Evolutionary conservation across 768 basidiomycete genomes (phyloP).

Genomic region (Candolleomyces aberdarensis): DNA sequence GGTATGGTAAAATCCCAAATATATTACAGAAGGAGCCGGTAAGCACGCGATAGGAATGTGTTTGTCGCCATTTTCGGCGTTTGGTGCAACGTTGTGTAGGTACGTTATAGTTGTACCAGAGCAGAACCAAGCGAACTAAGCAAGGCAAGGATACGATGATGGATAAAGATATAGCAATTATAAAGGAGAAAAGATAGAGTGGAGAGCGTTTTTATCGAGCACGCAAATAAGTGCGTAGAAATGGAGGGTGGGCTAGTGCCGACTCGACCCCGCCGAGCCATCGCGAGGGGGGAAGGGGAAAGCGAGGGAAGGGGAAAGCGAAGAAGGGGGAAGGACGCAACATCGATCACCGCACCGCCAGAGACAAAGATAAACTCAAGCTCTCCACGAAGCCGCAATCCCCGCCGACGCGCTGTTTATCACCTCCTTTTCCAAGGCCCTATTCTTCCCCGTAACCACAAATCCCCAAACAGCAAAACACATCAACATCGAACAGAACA

Average conservation of each 20-base stretch:
- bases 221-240: not conserved
- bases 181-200: not conserved
- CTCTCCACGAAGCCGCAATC: not conserved
- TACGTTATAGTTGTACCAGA: too few relatives aligned
- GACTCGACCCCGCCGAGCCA: not conserved
- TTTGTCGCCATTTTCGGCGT: not conserved
- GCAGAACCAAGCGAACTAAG: too few relatives aligned
- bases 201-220: not conserved
- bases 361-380: not conserved
- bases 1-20: not conserved
- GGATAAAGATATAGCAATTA: not conserved
- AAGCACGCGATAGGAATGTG: not conserved
- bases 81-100: too few relatives aligned
- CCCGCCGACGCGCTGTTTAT: not conserved
- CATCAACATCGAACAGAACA: slow-evolving; percentile 49
- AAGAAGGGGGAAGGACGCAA: too few relatives aligned
- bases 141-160: too few relatives aligned
- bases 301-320: too few relatives aligned
- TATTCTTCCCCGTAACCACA: slow-evolving; percentile 18
- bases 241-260: not conserved
- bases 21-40: not conserved
- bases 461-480: slow-evolving; percentile 52
- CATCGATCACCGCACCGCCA: too few relatives aligned
- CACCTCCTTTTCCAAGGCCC: not conserved
- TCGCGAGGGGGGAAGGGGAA: too few relatives aligned